phyloP scores from a whole-genome alignment of 306 rosid species.

The Ormosia emarginata region DNA sequence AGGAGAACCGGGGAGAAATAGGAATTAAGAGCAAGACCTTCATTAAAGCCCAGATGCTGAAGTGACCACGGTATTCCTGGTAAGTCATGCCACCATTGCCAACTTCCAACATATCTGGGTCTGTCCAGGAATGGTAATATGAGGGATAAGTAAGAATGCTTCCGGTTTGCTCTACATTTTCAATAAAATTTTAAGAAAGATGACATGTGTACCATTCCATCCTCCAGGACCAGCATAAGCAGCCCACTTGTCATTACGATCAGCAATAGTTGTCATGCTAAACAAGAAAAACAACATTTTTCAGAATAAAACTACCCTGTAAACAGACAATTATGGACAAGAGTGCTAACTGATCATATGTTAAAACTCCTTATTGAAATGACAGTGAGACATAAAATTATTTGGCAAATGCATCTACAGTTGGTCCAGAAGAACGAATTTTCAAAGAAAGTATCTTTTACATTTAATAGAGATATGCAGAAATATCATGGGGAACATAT shows the following conservation, averaged over 20 bases:
- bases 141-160: slow-evolving; percentile 17
- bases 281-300: slow-evolving; percentile 26
- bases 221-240: slow-evolving; percentile 99
- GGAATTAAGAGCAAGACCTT: slow-evolving; percentile 50
- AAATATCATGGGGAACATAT: neutral
- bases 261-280: slow-evolving; percentile 92
- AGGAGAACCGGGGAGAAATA: neutral
- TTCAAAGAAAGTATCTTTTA: neutral
- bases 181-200: slow-evolving; percentile 19
- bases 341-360: neutral
- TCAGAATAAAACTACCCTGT: slow-evolving; percentile 19
- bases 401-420: neutral
- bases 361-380: neutral
- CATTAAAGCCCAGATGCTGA: slow-evolving; percentile 97
- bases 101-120: slow-evolving; percentile 99
- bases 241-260: slow-evolving; percentile 93
- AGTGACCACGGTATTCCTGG: slow-evolving; percentile 87
- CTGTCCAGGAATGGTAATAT: slow-evolving; percentile 39
- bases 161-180: slow-evolving; percentile 16
- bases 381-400: neutral
- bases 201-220: slow-evolving; percentile 77
- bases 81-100: slow-evolving; percentile 98
- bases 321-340: slow-evolving; percentile 6
- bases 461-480: neutral
- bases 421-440: neutral